Percentiles rank a stretch among this genome's conserved stretches.
Evolutionary conservation across 306 rosid species (phyloP).

Genomic region (Castanea sativa): DNA sequence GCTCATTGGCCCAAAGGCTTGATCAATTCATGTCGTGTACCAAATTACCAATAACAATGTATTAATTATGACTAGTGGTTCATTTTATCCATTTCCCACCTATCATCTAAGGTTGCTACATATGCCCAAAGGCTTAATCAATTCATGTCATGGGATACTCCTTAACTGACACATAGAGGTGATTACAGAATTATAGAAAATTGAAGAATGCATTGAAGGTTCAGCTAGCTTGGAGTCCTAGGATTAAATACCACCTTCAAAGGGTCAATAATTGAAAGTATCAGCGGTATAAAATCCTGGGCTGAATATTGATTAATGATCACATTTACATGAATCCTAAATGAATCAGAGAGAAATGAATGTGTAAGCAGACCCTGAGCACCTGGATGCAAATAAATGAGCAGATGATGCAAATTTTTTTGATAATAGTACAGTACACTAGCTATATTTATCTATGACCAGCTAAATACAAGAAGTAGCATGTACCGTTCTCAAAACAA

Average conservation of each 20-base stretch:
- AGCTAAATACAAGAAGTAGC: not conserved
- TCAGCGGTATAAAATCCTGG: not conserved
- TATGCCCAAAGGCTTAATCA: too few species aligned
- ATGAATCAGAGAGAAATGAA: not conserved
- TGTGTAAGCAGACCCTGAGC: not conserved
- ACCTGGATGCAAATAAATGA: not conserved
- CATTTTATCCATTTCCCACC: not conserved
- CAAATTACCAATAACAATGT: not conserved
- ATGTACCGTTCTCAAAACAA: slow-evolving; percentile 74
- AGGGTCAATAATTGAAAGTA: not conserved
- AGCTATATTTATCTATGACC: not conserved
- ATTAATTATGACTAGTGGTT: not conserved
- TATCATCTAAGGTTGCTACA: too few species aligned
- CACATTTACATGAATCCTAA: not conserved
- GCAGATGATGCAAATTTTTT: not conserved
- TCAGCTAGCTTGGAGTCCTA: too few species aligned
- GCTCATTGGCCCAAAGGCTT: not conserved
- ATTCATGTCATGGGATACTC: not conserved
- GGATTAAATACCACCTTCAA: not conserved
- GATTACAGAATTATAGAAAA: not conserved
- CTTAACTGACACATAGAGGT: not conserved
- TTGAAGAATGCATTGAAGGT: too few species aligned
- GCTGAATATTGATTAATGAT: not conserved
- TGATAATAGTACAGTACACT: not conserved
- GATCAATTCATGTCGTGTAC: not conserved